These are phyloP conservation scores for carrot (Daucus carota) DNA, from an alignment of 129 eudicot genomes.

Conservation along the genomic window DNA sequence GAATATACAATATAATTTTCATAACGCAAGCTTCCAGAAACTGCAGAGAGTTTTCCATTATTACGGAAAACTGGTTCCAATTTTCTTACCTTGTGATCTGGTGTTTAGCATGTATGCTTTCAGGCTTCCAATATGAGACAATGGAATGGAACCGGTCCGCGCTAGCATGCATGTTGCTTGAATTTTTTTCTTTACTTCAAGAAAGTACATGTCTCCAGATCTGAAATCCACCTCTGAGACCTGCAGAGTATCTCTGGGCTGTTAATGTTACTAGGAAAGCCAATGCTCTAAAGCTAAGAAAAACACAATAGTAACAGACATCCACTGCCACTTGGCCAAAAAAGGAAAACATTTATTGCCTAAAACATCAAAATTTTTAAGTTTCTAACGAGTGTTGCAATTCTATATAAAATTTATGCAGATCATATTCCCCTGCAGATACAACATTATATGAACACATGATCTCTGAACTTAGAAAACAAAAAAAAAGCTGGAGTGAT, in stretches of 20 bases:
- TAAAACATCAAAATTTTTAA: neutral
- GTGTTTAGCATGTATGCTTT: constrained; percentile 48
- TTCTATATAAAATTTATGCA: neutral
- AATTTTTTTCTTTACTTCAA: constrained; percentile 46
- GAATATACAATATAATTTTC: too few relatives aligned
- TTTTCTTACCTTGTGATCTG: constrained; percentile 35
- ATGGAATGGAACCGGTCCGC: constrained; percentile 48
- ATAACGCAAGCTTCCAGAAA: neutral
- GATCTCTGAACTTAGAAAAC: neutral
- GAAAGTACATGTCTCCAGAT: constrained; percentile 10
- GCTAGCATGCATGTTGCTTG: constrained; percentile 57
- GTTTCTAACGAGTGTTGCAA: neutral
- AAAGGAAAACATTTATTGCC: neutral
- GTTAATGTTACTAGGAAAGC: constrained; percentile 10
- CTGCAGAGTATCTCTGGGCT: constrained; percentile 28
- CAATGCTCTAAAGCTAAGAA: constrained; percentile 5
- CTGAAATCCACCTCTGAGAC: constrained; percentile 34
- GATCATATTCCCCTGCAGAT: neutral
- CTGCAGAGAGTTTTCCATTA: neutral
- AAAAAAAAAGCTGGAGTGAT: neutral
- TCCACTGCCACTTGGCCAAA: neutral
- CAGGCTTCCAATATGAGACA: constrained; percentile 55
- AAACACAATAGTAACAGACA: neutral
- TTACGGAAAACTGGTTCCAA: neutral
- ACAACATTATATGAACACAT: neutral